These are phyloP conservation scores for Globisporangium paddicum DNA, from an alignment of 352 stramenopile species.

Conservation along the genomic window DNA sequence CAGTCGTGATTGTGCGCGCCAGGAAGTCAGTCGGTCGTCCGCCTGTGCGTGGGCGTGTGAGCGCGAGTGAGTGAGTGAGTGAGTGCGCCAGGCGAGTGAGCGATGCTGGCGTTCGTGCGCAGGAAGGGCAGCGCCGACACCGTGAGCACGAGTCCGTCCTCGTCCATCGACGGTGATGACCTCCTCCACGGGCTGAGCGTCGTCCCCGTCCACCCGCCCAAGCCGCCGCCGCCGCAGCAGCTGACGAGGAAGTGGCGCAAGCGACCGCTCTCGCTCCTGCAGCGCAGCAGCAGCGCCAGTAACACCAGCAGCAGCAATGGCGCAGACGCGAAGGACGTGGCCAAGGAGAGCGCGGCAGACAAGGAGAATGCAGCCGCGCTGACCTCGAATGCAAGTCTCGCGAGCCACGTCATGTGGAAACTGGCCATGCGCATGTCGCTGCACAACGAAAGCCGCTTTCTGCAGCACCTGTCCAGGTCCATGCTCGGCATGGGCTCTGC, in stretches of 20 bases:
- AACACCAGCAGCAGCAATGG: not conserved
- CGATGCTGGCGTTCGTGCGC: conserved; percentile 16
- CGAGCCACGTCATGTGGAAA: conserved; percentile 59
- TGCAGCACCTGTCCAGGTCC: conserved; percentile 67
- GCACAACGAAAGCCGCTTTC: conserved; percentile 53
- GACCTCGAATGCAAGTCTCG: conserved; percentile 16
- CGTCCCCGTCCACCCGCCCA: not conserved
- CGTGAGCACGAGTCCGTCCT: conserved; percentile 15
- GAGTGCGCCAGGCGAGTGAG: not conserved
- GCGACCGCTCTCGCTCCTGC: conserved; percentile 10
- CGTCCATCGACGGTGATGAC: conserved; percentile 14
- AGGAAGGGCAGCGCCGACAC: conserved; percentile 18
- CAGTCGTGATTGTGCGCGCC: conserved; percentile 8
- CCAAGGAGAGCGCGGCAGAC: conserved; percentile 1
- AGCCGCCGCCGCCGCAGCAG: not conserved
- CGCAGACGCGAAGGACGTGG: not conserved
- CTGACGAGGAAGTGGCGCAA: conserved; percentile 9
- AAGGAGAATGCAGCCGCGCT: conserved; percentile 11
- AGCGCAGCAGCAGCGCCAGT: conserved; percentile 2
- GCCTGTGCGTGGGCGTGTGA: not conserved
- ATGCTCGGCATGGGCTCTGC: conserved; percentile 39
- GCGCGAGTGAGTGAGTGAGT: not conserved
- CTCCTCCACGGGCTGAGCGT: conserved; percentile 6
- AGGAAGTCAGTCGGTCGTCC: conserved; percentile 1
- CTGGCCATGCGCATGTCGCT: conserved; percentile 62